Conservation (phyloP, 768 basidiomycete genomes). For the Termitomyces sp. region DNA sequence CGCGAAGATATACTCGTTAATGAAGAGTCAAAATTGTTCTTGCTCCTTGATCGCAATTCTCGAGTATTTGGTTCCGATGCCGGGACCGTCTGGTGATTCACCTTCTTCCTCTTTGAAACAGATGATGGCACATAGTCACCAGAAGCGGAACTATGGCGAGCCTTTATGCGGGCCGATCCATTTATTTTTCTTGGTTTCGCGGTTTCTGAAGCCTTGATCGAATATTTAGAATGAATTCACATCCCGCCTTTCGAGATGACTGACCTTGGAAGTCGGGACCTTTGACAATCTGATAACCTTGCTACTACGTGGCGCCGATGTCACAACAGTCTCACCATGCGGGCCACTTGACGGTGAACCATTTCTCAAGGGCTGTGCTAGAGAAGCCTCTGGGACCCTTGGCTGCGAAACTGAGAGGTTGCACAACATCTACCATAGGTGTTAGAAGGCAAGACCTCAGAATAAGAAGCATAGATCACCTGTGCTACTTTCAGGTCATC, state of each 20-base stretch:
- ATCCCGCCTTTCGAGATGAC: neutral
- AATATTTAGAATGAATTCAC: neutral
- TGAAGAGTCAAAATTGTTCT: constrained; percentile 30
- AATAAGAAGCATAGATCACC: constrained; percentile 23
- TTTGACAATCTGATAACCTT: constrained; percentile 13
- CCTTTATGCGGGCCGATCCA: constrained; percentile 8
- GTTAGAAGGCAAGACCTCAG: neutral
- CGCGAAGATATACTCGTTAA: constrained; percentile 33
- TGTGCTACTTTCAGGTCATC: constrained; percentile 59
- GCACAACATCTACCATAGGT: constrained; percentile 31
- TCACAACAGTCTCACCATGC: constrained; percentile 24
- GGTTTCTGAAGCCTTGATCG: neutral
- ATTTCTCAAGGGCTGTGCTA: constrained; percentile 3
- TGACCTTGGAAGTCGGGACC: constrained; percentile 12
- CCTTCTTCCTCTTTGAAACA: constrained; percentile 32
- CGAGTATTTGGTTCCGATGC: constrained; percentile 30
- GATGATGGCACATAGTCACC: constrained; percentile 28
- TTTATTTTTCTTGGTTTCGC: constrained; percentile 11
- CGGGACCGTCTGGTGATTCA: constrained; percentile 15
- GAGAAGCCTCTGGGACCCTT: constrained; percentile 3
- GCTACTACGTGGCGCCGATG: constrained; percentile 12
- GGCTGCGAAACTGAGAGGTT: constrained; percentile 24
- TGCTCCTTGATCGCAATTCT: constrained; percentile 41
- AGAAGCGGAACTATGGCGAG: constrained; percentile 18
- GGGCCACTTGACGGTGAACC: constrained; percentile 17